Evolutionary conservation across 2,329 filamentous ascomycete genomes (phyloP).

Genomic region (Aspergillus floridensis): DNA sequence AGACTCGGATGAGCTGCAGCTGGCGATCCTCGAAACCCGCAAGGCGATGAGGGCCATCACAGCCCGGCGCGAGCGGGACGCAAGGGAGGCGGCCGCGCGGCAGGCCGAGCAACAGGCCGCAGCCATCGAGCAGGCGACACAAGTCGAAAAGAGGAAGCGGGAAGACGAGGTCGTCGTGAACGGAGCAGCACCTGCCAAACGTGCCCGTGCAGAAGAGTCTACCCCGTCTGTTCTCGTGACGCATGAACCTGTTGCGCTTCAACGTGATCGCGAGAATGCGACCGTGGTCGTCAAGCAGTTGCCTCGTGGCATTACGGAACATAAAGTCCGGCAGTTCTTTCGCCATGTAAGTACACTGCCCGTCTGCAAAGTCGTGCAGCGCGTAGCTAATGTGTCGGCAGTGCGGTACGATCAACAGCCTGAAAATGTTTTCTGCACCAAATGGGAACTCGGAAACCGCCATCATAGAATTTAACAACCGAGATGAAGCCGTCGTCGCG

Average conservation of each 20-base stretch:
- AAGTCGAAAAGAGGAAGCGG: slow-evolving; percentile 66
- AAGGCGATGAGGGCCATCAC: slow-evolving; percentile 63
- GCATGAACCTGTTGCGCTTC: slow-evolving; percentile 45
- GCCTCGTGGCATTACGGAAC: slow-evolving; percentile 66
- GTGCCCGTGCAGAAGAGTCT: slow-evolving; percentile 54
- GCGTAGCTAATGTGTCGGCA: slow-evolving; percentile 15
- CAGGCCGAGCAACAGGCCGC: slow-evolving; percentile 23
- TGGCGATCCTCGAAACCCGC: slow-evolving; percentile 70
- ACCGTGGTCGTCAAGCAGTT: slow-evolving; percentile 79
- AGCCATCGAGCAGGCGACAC: slow-evolving; percentile 23
- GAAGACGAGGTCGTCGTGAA: slow-evolving; percentile 55
- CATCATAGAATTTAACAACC: slow-evolving; percentile 78
- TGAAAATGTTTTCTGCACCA: slow-evolving; percentile 65
- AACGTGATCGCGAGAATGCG: slow-evolving; percentile 86
- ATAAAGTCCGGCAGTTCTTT: slow-evolving; percentile 83
- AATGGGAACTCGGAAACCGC: slow-evolving; percentile 64
- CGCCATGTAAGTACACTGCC: slow-evolving; percentile 55
- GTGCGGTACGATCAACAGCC: slow-evolving; percentile 77
- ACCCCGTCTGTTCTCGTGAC: slow-evolving; percentile 28
- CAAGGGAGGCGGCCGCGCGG: slow-evolving; percentile 53
- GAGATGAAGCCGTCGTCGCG: slow-evolving; percentile 78
- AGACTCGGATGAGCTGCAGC: slow-evolving; percentile 69
- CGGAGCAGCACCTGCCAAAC: slow-evolving; percentile 61
- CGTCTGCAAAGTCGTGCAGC: background rate
- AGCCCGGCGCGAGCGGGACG: slow-evolving; percentile 65